A percentile compares a stretch with the other conserved stretches of the same genome.
Evolutionary conservation across 192 early-diverging fungal genomes (phyloP).

Genomic region (Podochytrium sp.): DNA sequence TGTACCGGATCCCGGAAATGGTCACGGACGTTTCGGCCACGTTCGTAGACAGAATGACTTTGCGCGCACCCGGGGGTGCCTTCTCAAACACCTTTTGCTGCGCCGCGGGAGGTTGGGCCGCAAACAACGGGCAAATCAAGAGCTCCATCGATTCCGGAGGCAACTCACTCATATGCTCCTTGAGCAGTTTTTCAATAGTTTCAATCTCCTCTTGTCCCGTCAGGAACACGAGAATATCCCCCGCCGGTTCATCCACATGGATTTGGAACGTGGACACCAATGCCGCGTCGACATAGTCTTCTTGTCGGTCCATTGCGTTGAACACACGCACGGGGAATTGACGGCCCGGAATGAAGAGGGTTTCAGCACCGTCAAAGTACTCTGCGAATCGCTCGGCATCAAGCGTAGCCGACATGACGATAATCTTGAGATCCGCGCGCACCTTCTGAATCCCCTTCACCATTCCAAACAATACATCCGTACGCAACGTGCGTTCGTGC

Average conservation of each 20-base stretch:
- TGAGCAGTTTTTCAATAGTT: conserved; percentile 80
- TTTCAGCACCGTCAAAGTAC: conserved; percentile 85
- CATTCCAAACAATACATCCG: conserved; percentile 96
- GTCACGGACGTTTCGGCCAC: conserved; percentile 99
- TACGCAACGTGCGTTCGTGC: conserved; percentile 96
- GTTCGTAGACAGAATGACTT: conserved; percentile 95
- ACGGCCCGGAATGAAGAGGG: conserved; percentile 88
- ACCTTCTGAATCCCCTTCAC: conserved; percentile 83
- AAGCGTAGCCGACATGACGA: conserved; percentile 96
- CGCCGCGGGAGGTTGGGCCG: conserved; percentile 83
- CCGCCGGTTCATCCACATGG: conserved; percentile 80
- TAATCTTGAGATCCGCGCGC: conserved; percentile 79
- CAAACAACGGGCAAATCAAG: conserved; percentile 89
- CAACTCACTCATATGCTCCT: conserved; percentile 68
- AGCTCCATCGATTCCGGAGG: conserved; percentile 55
- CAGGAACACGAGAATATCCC: conserved; percentile 94
- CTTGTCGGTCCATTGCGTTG: conserved; percentile 75
- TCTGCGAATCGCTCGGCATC: conserved; percentile 90
- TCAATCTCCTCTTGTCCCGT: conserved; percentile 97
- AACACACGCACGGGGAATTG: conserved; percentile 87
- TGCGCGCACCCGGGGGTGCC: conserved; percentile 82
- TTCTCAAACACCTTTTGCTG: conserved; percentile 91
- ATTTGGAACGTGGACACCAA: conserved; percentile 86
- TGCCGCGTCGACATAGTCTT: conserved; percentile 92
- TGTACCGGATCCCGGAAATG: conserved; percentile 91